Percentiles rank a stretch among this genome's conserved stretches.
phyloP scores from a whole-genome alignment of 805 yeast species.

The Saturnispora mendoncae region DNA sequence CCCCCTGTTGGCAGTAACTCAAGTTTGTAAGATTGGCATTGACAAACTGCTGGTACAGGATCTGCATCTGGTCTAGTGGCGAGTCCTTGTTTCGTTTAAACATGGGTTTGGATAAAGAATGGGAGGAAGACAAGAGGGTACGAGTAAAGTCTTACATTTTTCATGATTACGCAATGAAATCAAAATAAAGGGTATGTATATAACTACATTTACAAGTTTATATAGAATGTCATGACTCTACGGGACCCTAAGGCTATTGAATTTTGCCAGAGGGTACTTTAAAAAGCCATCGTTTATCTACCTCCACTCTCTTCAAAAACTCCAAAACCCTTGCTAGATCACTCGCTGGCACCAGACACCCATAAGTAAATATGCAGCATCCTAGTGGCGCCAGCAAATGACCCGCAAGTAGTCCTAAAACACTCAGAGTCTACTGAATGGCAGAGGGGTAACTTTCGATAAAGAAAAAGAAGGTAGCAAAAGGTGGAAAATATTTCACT shows the following conservation, averaged over 20 bases:
- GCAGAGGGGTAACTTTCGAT: slow-evolving; percentile 16
- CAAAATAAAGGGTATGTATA: no score
- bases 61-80: slow-evolving; percentile 11
- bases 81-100: slow-evolving; percentile 9
- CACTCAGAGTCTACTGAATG: slow-evolving; percentile 2
- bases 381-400: neutral
- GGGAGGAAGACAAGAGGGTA: no score
- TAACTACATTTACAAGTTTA: no score
- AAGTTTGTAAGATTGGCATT: slow-evolving; percentile 5
- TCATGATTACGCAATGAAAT: no score
- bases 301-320: slow-evolving; percentile 9
- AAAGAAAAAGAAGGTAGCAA: slow-evolving; percentile 3
- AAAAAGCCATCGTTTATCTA: slow-evolving; percentile 6
- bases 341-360: slow-evolving; percentile 1
- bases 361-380: slow-evolving; percentile 15
- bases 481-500: neutral
- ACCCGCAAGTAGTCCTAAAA: neutral
- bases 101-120: no score
- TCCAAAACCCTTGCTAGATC: neutral
- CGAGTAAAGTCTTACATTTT: no score
- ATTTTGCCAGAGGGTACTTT: slow-evolving; percentile 4
- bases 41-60: slow-evolving; percentile 10
- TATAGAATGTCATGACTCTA: slow-evolving; percentile 10
- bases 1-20: slow-evolving; percentile 6
- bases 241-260: slow-evolving; percentile 10